Conservation (phyloP, 2,329 filamentous ascomycete species). For the Diaporthe ilicicola region DNA sequence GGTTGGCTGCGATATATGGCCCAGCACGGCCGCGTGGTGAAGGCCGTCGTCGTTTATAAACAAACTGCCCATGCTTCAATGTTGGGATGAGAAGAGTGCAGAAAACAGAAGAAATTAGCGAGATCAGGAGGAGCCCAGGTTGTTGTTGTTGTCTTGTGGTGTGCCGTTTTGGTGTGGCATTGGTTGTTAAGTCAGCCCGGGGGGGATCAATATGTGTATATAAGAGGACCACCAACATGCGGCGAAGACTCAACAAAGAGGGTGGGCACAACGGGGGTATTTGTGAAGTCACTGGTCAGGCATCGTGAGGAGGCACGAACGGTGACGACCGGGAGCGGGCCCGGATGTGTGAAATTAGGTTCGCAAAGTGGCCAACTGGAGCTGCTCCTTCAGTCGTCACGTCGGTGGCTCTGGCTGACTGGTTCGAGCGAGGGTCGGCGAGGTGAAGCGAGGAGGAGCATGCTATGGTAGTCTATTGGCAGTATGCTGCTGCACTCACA, state of each 20-base stretch:
- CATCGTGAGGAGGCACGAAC: constrained; percentile 22
- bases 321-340: constrained; percentile 15
- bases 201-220: background rate
- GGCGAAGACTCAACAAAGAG: background rate
- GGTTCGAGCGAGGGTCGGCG: background rate
- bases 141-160: background rate
- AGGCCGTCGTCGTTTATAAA: constrained; percentile 29
- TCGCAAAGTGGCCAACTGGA: background rate
- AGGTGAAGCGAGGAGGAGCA: background rate
- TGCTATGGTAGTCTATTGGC: constrained; percentile 1
- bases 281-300: constrained; percentile 5
- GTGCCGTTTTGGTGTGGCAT: background rate
- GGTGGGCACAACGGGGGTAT: constrained; percentile 7
- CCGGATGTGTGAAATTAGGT: constrained; percentile 2
- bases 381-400: background rate
- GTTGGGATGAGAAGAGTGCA: background rate
- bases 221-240: background rate
- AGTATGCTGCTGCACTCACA: constrained; percentile 5
- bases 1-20: constrained; percentile 22
- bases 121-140: too few species aligned
- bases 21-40: constrained; percentile 27
- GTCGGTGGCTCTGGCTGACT: background rate
- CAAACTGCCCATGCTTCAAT: constrained; percentile 26
- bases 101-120: background rate
- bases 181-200: background rate